Conservation (phyloP, 371 early-diverging fungal genomes). For the Mortierella sp. region DNA sequence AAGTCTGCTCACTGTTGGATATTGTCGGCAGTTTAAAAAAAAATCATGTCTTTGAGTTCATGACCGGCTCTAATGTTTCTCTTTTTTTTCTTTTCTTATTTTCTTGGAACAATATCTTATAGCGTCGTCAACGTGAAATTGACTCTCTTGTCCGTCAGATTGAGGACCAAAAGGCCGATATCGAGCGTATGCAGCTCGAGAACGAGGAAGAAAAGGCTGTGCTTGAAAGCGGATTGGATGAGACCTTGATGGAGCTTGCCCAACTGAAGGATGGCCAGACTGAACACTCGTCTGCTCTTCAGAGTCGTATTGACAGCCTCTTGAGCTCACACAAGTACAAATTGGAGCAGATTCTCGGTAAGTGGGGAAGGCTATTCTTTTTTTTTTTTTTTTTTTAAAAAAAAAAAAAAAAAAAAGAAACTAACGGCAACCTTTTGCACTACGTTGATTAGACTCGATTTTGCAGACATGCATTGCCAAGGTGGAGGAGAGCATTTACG, state of each 20-base stretch:
- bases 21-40: too few species aligned
- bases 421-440: not conserved
- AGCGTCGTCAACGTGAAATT: constrained; percentile 60
- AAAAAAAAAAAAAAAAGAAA: too few species aligned
- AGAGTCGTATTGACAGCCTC: constrained; percentile 73
- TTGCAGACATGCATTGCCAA: constrained; percentile 87
- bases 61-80: not conserved
- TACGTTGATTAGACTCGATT: constrained; percentile 75
- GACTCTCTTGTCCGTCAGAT: constrained; percentile 76
- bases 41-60: too few species aligned
- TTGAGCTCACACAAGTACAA: constrained; percentile 74
- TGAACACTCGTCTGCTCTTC: constrained; percentile 57
- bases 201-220: constrained; percentile 93
- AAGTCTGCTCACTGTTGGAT: constrained; percentile 45
- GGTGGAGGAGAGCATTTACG: constrained; percentile 88
- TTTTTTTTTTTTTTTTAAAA: not conserved
- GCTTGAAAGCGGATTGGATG: constrained; percentile 95
- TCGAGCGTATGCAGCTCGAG: constrained; percentile 66
- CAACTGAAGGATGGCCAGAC: constrained; percentile 35
- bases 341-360: constrained; percentile 86
- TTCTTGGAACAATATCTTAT: not conserved
- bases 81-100: not conserved
- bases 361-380: constrained; percentile 1
- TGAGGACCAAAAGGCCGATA: constrained; percentile 75
- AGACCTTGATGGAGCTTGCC: constrained; percentile 87